phyloP scores from a whole-genome alignment of 2,329 filamentous ascomycete species.

The Elsinoe arachidis region DNA sequence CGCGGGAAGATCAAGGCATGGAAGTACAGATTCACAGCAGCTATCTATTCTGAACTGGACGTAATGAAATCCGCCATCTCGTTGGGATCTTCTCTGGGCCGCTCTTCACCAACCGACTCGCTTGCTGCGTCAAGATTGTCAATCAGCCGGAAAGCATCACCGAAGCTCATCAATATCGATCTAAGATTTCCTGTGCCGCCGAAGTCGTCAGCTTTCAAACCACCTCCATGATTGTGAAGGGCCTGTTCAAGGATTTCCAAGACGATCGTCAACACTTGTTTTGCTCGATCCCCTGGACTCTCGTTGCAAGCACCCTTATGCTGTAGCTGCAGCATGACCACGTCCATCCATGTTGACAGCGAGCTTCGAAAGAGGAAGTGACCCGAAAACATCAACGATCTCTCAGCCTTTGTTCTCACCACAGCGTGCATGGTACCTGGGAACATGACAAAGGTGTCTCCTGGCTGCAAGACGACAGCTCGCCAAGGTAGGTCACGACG shows the following conservation, averaged over 20 bases:
- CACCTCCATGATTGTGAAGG: background rate
- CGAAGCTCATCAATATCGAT: too few relatives aligned
- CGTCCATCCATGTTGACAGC: background rate
- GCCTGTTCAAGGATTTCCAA: background rate
- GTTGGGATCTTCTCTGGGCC: too few relatives aligned
- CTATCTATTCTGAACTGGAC: too few relatives aligned
- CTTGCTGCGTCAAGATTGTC: too few relatives aligned
- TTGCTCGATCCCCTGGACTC: background rate
- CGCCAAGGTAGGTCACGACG: background rate
- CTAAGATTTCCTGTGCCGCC: background rate
- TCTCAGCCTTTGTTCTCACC: background rate
- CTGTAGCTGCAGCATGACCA: background rate
- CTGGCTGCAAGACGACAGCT: background rate
- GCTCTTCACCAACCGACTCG: too few relatives aligned
- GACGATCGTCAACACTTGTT: background rate
- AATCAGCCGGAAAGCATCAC: too few relatives aligned
- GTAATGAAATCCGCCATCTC: too few relatives aligned
- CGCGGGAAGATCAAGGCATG: too few relatives aligned
- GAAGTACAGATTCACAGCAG: too few relatives aligned
- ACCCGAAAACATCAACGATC: background rate
- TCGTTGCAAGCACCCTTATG: background rate
- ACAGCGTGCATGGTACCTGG: background rate
- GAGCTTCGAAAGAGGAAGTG: background rate
- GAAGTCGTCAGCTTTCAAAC: background rate
- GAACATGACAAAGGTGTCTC: background rate